These are phyloP conservation scores for Salicornia ramosissima DNA, from an alignment of 148 eudicot genomes.

Conservation along the genomic window DNA sequence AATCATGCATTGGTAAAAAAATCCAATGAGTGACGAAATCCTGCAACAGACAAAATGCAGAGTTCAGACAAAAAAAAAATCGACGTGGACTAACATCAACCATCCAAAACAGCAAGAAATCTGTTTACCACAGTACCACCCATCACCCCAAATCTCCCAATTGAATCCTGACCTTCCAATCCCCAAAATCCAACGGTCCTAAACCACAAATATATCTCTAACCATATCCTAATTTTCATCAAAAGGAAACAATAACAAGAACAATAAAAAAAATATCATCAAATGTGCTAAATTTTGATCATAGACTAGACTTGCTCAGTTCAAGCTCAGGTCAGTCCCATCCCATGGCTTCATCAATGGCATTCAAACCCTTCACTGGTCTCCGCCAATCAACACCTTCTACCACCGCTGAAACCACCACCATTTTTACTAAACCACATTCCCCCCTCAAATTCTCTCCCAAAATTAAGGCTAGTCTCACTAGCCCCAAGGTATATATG, in stretches of 20 bases:
- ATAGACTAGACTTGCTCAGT: background rate
- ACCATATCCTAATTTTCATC: conserved; percentile 61
- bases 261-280: background rate
- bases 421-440: conserved; percentile 12
- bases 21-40: background rate
- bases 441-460: conserved; percentile 19
- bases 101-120: conserved; percentile 7
- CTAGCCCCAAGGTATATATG: conserved; percentile 58
- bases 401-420: conserved; percentile 28
- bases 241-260: conserved; percentile 13
- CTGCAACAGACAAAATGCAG: background rate
- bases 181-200: conserved; percentile 42
- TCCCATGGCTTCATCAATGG: conserved; percentile 57
- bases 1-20: conserved; percentile 10
- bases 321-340: too few relatives aligned
- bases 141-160: conserved; percentile 25
- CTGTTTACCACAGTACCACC: background rate
- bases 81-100: conserved; percentile 23
- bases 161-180: conserved; percentile 41
- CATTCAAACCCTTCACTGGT: conserved; percentile 78
- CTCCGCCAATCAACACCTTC: conserved; percentile 54
- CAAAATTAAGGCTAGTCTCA: conserved; percentile 28
- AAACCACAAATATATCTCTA: conserved; percentile 28
- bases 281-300: background rate
- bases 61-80: background rate